These are phyloP conservation scores for Butyriboletus loyo DNA, from an alignment of 768 basidiomycete genomes.

Conservation along the genomic window DNA sequence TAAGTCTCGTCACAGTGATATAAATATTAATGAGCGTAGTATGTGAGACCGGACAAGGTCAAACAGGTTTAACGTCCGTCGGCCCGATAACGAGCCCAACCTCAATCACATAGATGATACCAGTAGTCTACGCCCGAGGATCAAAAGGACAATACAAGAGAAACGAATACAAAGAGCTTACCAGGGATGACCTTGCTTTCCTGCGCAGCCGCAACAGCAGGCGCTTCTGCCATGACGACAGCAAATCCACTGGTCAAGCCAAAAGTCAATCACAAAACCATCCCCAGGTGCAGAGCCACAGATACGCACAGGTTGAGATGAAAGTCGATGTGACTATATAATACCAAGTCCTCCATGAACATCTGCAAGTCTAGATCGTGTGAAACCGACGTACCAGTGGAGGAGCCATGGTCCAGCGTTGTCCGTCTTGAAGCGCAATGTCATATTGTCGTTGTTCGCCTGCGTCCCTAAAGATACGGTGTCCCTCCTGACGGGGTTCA, in stretches of 20 bases:
- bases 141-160: neutral
- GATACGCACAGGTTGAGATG: conserved; percentile 19
- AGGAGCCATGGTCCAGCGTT: conserved; percentile 43
- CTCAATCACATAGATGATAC: conserved; percentile 2
- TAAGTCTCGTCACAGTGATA: neutral
- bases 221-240: conserved; percentile 18
- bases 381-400: conserved; percentile 15
- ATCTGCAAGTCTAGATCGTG: no score
- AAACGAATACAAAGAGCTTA: neutral
- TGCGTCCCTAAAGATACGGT: conserved; percentile 33
- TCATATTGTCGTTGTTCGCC: conserved; percentile 37
- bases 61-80: no score
- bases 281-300: neutral
- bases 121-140: conserved; percentile 3
- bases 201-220: neutral
- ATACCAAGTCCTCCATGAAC: neutral
- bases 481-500: conserved; percentile 53
- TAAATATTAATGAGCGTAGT: neutral
- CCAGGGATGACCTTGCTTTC: conserved; percentile 10
- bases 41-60: no score
- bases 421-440: conserved; percentile 61
- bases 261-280: neutral
- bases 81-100: neutral
- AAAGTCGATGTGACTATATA: conserved; percentile 27
- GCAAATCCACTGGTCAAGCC: conserved; percentile 17